These are phyloP conservation scores for Alternaria postmessia DNA, from an alignment of 2,329 filamentous ascomycete species.

Conservation along the genomic window DNA sequence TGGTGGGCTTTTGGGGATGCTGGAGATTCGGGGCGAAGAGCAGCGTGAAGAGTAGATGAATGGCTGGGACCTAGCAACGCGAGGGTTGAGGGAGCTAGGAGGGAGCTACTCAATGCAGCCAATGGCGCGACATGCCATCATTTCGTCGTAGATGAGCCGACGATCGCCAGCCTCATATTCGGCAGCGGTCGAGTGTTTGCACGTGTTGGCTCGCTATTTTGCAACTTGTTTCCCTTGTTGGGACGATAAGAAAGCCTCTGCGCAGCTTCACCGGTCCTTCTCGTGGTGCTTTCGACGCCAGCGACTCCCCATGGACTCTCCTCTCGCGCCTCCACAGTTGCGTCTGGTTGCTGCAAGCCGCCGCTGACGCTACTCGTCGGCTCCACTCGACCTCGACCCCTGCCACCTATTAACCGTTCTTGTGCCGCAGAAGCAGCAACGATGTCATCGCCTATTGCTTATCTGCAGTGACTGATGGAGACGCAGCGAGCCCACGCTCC, in stretches of 20 bases:
- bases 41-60: slow-evolving; percentile 11
- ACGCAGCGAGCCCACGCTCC: slow-evolving; percentile 16
- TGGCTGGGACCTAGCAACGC: slow-evolving; percentile 18
- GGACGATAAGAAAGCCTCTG: not conserved
- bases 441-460: slow-evolving; percentile 33
- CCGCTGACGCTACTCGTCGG: slow-evolving; percentile 29
- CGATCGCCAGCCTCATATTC: slow-evolving; percentile 6
- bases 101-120: slow-evolving; percentile 17
- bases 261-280: not conserved
- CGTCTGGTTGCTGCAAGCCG: slow-evolving; percentile 21
- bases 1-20: slow-evolving; percentile 2
- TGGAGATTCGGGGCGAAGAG: slow-evolving; percentile 11
- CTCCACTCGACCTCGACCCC: slow-evolving; percentile 21
- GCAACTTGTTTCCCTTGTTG: not conserved
- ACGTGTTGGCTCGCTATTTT: not conserved
- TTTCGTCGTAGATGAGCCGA: slow-evolving; percentile 10
- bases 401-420: slow-evolving; percentile 20
- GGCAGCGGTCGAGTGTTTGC: not conserved
- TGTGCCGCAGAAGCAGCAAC: slow-evolving; percentile 12
- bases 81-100: slow-evolving; percentile 18
- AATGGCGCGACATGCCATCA: slow-evolving; percentile 18
- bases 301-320: slow-evolving; percentile 1
- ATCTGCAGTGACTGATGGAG: slow-evolving; percentile 24
- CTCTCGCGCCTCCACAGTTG: slow-evolving; percentile 9
- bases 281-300: not conserved